These are phyloP conservation scores for Cladosporium sp. DNA, from an alignment of 2,329 filamentous ascomycete species.

Conservation along the genomic window DNA sequence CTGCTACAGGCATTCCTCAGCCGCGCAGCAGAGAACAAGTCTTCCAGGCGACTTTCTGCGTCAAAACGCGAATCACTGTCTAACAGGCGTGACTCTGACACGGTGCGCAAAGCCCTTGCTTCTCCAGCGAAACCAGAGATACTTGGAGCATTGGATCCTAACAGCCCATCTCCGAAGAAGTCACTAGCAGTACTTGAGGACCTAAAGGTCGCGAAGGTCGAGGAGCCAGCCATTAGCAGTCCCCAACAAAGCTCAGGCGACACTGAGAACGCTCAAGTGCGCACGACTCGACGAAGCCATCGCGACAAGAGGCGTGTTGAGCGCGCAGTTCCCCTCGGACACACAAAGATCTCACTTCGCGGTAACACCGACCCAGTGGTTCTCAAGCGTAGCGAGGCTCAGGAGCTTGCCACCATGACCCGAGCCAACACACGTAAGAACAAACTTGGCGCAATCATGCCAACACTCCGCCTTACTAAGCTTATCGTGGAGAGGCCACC, in stretches of 20 bases:
- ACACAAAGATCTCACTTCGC: conserved; percentile 45
- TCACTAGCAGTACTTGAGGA: neutral
- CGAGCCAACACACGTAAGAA: conserved; percentile 53
- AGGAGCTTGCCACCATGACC: conserved; percentile 48
- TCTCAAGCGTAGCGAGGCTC: conserved; percentile 51
- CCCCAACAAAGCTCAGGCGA: conserved; percentile 1
- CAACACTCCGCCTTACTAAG: conserved; percentile 45
- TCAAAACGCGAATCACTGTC: conserved; percentile 45
- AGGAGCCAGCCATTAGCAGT: neutral
- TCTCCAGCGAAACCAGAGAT: conserved; percentile 43
- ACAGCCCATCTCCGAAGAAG: conserved; percentile 45
- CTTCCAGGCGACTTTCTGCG: conserved; percentile 25
- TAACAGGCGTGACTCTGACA: conserved; percentile 50
- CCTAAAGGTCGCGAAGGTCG: neutral
- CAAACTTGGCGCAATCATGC: conserved; percentile 48
- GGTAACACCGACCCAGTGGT: conserved; percentile 43
- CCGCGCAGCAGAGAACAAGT: conserved; percentile 51
- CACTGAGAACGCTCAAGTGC: neutral
- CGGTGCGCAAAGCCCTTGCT: conserved; percentile 48
- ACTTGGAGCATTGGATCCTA: conserved; percentile 50
- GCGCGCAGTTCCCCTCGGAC: conserved; percentile 13
- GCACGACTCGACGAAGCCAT: conserved; percentile 20
- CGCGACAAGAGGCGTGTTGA: conserved; percentile 19
- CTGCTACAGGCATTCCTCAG: conserved; percentile 51
- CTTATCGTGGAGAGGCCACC: conserved; percentile 28